Percentiles rank a stretch among this genome's conserved stretches.
phyloP scores from a whole-genome alignment of 768 basidiomycete species.

The Phylloporus arenicola region DNA sequence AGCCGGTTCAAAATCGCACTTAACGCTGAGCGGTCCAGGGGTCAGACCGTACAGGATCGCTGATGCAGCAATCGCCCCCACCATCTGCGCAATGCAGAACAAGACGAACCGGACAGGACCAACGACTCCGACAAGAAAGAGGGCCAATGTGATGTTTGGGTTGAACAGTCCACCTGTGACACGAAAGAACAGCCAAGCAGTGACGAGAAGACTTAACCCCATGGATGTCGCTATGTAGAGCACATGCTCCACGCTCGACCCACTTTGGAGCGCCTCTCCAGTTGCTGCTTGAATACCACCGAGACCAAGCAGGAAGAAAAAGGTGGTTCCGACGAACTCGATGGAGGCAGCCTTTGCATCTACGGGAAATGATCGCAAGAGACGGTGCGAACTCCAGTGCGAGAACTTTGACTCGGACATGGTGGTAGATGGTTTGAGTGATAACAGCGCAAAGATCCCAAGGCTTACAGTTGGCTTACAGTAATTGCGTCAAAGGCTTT shows the following conservation, averaged over 20 bases:
- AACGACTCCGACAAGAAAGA: slow-evolving; percentile 52
- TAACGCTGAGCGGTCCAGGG: slow-evolving; percentile 48
- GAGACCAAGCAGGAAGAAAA: slow-evolving; percentile 61
- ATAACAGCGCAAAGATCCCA: background rate
- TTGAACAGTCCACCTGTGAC: slow-evolving; percentile 64
- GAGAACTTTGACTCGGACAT: slow-evolving; percentile 12
- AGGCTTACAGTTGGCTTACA: background rate
- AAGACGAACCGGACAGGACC: slow-evolving; percentile 52
- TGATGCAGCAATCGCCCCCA: slow-evolving; percentile 55
- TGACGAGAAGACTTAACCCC: slow-evolving; percentile 57
- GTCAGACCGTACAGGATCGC: slow-evolving; percentile 52
- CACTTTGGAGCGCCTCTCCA: slow-evolving; percentile 29
- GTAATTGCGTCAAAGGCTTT: background rate
- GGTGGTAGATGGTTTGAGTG: background rate
- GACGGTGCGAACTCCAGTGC: slow-evolving; percentile 21
- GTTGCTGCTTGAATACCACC: slow-evolving; percentile 59
- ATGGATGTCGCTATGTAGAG: slow-evolving; percentile 56
- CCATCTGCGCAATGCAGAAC: slow-evolving; percentile 56
- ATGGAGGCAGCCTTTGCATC: slow-evolving; percentile 48
- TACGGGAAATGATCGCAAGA: slow-evolving; percentile 28
- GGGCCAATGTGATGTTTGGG: slow-evolving; percentile 54
- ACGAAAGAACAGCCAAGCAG: slow-evolving; percentile 65
- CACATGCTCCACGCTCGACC: slow-evolving; percentile 36
- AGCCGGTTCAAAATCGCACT: slow-evolving; percentile 34
- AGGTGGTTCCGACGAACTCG: slow-evolving; percentile 54